These are phyloP conservation scores for Hypoxylon sp. DNA, from an alignment of 2,329 filamentous ascomycete species.

Conservation along the genomic window DNA sequence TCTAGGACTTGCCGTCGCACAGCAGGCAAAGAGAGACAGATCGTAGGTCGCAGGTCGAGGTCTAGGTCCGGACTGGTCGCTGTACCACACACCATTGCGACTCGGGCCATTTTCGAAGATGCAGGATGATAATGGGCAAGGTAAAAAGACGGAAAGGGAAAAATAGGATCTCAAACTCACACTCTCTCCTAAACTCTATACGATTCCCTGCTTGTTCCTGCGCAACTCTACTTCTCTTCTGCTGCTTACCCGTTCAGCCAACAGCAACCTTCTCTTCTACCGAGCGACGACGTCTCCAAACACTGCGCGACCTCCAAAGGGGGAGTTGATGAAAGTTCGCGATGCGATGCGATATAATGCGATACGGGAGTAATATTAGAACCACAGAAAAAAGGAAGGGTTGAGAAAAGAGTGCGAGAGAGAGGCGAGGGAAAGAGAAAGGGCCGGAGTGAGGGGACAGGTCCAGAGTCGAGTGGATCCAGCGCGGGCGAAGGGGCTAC, in stretches of 20 bases:
- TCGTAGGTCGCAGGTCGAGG: neutral
- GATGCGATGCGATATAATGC: slow-evolving; percentile 38
- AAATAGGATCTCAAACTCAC: slow-evolving; percentile 30
- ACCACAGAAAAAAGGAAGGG: slow-evolving; percentile 40
- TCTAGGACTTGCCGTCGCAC: slow-evolving; percentile 29
- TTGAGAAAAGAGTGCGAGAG: slow-evolving; percentile 41
- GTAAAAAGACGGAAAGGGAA: slow-evolving; percentile 16
- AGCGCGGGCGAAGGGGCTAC: slow-evolving; percentile 43
- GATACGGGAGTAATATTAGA: slow-evolving; percentile 25
- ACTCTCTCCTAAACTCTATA: slow-evolving; percentile 34
- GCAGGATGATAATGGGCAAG: slow-evolving; percentile 18
- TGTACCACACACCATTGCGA: slow-evolving; percentile 46
- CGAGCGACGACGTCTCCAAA: slow-evolving; percentile 48
- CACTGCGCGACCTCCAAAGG: slow-evolving; percentile 51
- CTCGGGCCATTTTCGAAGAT: slow-evolving; percentile 23
- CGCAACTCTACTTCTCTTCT: slow-evolving; percentile 31
- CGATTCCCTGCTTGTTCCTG: slow-evolving; percentile 29
- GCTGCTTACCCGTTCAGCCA: slow-evolving; percentile 42
- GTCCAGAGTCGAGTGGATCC: slow-evolving; percentile 40
- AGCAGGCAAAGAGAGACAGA: slow-evolving; percentile 19
- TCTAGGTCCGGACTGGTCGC: slow-evolving; percentile 28
- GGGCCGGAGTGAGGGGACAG: slow-evolving; percentile 35
- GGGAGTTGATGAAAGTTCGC: slow-evolving; percentile 24
- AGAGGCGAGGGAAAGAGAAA: slow-evolving; percentile 42
- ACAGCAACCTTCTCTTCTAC: slow-evolving; percentile 46